phyloP scores from a whole-genome alignment of 208 protist genomes.

The Wallacemonas sp. region DNA sequence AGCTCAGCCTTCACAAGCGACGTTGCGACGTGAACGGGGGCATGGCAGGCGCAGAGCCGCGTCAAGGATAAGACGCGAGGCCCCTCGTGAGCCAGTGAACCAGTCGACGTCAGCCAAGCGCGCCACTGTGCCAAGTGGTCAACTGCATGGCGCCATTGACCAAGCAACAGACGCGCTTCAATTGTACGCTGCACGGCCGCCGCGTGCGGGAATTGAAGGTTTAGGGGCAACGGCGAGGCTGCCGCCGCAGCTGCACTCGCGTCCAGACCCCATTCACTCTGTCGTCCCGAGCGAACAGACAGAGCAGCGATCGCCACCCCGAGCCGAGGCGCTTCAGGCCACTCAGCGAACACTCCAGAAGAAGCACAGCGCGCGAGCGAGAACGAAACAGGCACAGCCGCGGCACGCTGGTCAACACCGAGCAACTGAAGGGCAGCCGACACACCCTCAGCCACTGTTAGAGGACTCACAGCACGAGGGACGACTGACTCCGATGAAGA shows the following conservation, averaged over 20 bases:
- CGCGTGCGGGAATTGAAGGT: conserved; percentile 12
- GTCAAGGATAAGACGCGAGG: conserved; percentile 24
- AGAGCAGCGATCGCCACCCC: conserved; percentile 16
- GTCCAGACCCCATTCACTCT: conserved; percentile 13
- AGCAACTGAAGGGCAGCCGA: no score
- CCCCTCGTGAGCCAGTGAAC: conserved; percentile 7
- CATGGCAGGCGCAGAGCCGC: conserved; percentile 29
- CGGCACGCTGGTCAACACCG: no score
- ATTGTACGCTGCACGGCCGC: conserved; percentile 16
- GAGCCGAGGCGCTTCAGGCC: conserved; percentile 22
- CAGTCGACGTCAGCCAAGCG: background rate
- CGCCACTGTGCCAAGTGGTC: conserved; percentile 22
- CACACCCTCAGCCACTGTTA: no score
- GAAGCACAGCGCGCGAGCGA: conserved; percentile 19
- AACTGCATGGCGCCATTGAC: conserved; percentile 27
- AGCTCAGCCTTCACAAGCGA: background rate
- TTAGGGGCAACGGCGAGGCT: conserved; percentile 11
- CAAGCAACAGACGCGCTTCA: conserved; percentile 25
- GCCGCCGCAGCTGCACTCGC: conserved; percentile 7
- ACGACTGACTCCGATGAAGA: no score
- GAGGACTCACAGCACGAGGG: no score
- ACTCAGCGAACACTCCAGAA: conserved; percentile 20
- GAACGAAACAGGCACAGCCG: background rate
- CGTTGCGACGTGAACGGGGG: conserved; percentile 7
- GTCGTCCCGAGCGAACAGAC: background rate